phyloP scores from a whole-genome alignment of 257 asterid genomes.

The Scutellaria baicalensis region DNA sequence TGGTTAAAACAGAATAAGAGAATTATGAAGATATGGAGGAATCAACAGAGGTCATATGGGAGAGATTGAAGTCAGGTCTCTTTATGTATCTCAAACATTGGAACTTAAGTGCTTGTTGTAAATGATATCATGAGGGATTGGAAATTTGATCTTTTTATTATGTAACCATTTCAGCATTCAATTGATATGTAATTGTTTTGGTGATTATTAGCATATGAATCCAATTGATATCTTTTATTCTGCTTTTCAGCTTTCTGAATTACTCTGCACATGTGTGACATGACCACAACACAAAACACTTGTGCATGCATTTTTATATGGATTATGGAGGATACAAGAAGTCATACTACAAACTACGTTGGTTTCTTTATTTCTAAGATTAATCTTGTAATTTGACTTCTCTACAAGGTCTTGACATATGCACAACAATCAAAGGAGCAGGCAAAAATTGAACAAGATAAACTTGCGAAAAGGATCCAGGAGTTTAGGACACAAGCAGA shows the following conservation, averaged over 20 bases:
- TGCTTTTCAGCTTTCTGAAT: conserved; percentile 4
- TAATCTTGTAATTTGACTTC: neutral
- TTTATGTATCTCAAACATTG: too few species aligned
- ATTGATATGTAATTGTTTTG: neutral
- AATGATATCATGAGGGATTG: too few species aligned
- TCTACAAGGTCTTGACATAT: conserved; percentile 73
- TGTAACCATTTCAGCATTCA: neutral
- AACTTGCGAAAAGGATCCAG: conserved; percentile 92
- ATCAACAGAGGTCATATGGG: too few species aligned
- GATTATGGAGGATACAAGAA: neutral
- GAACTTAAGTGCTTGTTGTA: too few species aligned
- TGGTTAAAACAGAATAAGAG: too few species aligned
- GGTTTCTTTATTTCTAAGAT: conserved; percentile 9
- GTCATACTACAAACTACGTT: neutral
- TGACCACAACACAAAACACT: neutral
- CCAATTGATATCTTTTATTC: neutral
- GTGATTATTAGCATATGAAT: neutral
- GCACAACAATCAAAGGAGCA: conserved; percentile 97
- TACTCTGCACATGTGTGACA: neutral
- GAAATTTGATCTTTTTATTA: too few species aligned
- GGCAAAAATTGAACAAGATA: conserved; percentile 84
- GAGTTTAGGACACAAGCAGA: conserved; percentile 91
- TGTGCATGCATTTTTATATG: neutral
- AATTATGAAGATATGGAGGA: too few species aligned
- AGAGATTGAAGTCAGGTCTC: too few species aligned